These are phyloP conservation scores for Pestalotiopsis sp. DNA, from an alignment of 2,329 filamentous ascomycete species.

Conservation along the genomic window DNA sequence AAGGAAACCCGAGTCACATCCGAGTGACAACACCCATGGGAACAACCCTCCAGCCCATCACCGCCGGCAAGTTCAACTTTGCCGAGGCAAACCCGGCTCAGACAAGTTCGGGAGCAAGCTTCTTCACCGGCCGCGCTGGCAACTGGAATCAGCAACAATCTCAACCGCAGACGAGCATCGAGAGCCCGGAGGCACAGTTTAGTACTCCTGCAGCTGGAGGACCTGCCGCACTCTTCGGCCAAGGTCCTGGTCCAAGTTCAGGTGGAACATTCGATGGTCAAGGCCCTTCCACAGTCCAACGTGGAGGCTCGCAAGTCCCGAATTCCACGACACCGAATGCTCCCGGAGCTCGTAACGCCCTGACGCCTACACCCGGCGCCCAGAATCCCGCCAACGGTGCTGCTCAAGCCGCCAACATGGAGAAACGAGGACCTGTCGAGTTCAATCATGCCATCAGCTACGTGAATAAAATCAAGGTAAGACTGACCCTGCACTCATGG, in stretches of 20 bases:
- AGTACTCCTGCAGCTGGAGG: slow-evolving; percentile 57
- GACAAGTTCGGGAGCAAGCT: slow-evolving; percentile 39
- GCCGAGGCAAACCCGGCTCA: slow-evolving; percentile 43
- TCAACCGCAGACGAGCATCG: slow-evolving; percentile 60
- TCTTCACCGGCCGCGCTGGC: slow-evolving; percentile 48
- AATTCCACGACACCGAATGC: slow-evolving; percentile 40
- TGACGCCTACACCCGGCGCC: slow-evolving; percentile 61
- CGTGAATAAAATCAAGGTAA: slow-evolving; percentile 98
- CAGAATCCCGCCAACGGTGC: slow-evolving; percentile 64
- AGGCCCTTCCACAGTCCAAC: slow-evolving; percentile 28
- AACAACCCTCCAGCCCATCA: slow-evolving; percentile 92
- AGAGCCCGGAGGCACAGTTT: slow-evolving; percentile 65
- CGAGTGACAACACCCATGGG: slow-evolving; percentile 96
- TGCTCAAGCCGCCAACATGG: slow-evolving; percentile 64
- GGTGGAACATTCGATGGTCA: slow-evolving; percentile 32
- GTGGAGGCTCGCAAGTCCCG: slow-evolving; percentile 32
- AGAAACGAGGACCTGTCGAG: slow-evolving; percentile 92
- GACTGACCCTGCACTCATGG: neutral
- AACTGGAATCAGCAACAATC: slow-evolving; percentile 55
- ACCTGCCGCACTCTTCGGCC: slow-evolving; percentile 45
- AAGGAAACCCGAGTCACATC: slow-evolving; percentile 91
- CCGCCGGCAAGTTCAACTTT: slow-evolving; percentile 46
- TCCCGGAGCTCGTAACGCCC: slow-evolving; percentile 52
- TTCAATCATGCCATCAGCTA: slow-evolving; percentile 99
- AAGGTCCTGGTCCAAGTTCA: slow-evolving; percentile 32